phyloP scores from a whole-genome alignment of 352 stramenopile species.

The Pythium aphanidermatum region DNA sequence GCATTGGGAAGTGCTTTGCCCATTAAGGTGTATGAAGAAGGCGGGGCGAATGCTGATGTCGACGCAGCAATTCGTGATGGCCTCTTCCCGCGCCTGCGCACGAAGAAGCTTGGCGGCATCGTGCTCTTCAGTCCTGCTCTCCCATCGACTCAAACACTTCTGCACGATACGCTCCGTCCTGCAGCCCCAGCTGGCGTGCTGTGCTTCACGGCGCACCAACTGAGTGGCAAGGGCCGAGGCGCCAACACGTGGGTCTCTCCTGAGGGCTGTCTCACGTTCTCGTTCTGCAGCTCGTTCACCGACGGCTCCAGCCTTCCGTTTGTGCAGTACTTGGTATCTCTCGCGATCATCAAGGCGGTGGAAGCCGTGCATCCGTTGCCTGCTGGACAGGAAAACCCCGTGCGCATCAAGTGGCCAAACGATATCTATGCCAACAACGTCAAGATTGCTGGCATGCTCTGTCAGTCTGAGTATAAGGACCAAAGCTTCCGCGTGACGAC shows the following conservation, averaged over 20 bases:
- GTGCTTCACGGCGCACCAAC: slow-evolving; percentile 78
- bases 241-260: slow-evolving; percentile 85
- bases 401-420: slow-evolving; percentile 91
- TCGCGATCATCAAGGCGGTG: slow-evolving; percentile 80
- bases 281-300: slow-evolving; percentile 80
- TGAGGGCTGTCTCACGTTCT: slow-evolving; percentile 89
- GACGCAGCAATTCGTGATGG: slow-evolving; percentile 30
- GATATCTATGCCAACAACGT: slow-evolving; percentile 87
- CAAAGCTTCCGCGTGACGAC: slow-evolving; percentile 81
- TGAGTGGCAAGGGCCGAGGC: slow-evolving; percentile 74
- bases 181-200: slow-evolving; percentile 53
- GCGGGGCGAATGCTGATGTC: slow-evolving; percentile 16
- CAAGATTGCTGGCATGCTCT: slow-evolving; percentile 89
- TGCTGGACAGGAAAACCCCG: slow-evolving; percentile 30
- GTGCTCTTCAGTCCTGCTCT: slow-evolving; percentile 71
- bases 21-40: slow-evolving; percentile 13
- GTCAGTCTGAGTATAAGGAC: slow-evolving; percentile 82
- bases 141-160: slow-evolving; percentile 76
- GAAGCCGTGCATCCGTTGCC: slow-evolving; percentile 43
- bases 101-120: slow-evolving; percentile 51
- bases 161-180: slow-evolving; percentile 73
- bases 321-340: slow-evolving; percentile 87
- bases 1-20: slow-evolving; percentile 16
- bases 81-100: slow-evolving; percentile 48
- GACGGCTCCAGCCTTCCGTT: slow-evolving; percentile 80